Base-by-base conservation (phyloP, 805 yeast genomes). In the Yarrowia sp. region DNA sequence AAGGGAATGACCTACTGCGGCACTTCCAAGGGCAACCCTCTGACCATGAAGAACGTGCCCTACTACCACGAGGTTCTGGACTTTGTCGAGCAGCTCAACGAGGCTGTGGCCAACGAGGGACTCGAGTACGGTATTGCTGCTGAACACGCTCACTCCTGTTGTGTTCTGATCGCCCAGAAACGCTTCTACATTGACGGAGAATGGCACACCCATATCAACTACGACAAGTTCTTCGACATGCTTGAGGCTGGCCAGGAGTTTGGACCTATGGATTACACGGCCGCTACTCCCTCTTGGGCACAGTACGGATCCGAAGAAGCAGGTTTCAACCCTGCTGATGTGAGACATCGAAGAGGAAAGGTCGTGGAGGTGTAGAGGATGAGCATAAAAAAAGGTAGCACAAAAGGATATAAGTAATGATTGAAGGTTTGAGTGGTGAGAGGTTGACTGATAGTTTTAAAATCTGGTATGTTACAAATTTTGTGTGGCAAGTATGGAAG, bases 1-100 rank as follows among this genome's bases (percentile, higher is more conserved):
- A 92, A 92, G 79, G 98, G 98, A 68, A 97, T 97, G 12, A 92
- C 98, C 0, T 92, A 91, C 80, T 92, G 97, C 81, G 98, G 98
- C 0, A 89, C 96, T 0, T 89, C 97, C 56, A 90, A 91, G 76
- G 93, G 95, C 42, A 91, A 92, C 75, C 93, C 97, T 59, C 82
- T 92, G 72, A 92, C 97, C 2, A 92, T 92, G 98, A 94, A 92
- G 76, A 92, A 92, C 75, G 95, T 93, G 69, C 98, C 98, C 55
- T 92, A 90, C 75, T 92, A 92, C 76, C 97, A 91, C 71, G 98
- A 92, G 77, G 94, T 97, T 75, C 87, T 86, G 73, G 80, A 77
- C 8, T 92, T 92, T 77, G 97, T 92, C 5, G 82, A 82, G 59
- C 82, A 81, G 10, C 84, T 92, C 71, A 85, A 86, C 53, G 79